Base-by-base conservation (phyloP, 768 basidiomycete species). In the Lactarius tabidus region DNA sequence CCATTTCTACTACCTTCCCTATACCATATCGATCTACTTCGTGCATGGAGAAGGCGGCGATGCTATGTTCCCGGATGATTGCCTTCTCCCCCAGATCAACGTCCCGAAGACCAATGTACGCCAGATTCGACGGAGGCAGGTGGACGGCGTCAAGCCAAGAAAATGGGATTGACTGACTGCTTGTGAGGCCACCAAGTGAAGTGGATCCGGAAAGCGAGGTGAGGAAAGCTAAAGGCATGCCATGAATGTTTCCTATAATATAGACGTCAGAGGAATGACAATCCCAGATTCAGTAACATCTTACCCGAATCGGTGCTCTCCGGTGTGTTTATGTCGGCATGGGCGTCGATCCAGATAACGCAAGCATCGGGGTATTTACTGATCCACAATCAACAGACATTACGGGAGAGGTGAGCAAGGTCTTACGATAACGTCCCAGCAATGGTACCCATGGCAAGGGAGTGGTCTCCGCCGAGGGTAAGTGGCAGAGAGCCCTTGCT, bases 41-140 rank as follows among this genome's bases (percentile, higher is more conserved):
- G 75, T 85, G 82, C 84, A 85, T 86, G 69, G 79, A 79, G 76
- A 83, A 87, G 69, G 85, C 81, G 67, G 81, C 82, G 76, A 87
- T 93, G 71, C 90, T 90, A 67, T 95, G 83, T 68, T 98, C 91
- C 71, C 82, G 87, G 54, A 98, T 81, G 71, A 98, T 90, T 65
- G 81, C 82, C 77, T 93, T 94, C 78, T 98, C 97, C 39, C 87
- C 91, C 3, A 81, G 76, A 72, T 98, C 97, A 62, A 99, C 77
- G 75, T 98, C 97, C 60, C 97, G 90, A 62, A 99, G 84, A 64
- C 97, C 96, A 72, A 98, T 96, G 79, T 97, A 98, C n/a, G 95
- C 95, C 56, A 98, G 77, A 36, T 89, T 85, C 41, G 87, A 82
- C 1, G 92, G 79, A 74, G 79, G 85, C 39, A 98, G 81, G 28